A percentile compares a stretch with the other conserved stretches of the same genome.
phyloP scores from a whole-genome alignment of 805 yeast species.

The Spathaspora passalidarum region DNA sequence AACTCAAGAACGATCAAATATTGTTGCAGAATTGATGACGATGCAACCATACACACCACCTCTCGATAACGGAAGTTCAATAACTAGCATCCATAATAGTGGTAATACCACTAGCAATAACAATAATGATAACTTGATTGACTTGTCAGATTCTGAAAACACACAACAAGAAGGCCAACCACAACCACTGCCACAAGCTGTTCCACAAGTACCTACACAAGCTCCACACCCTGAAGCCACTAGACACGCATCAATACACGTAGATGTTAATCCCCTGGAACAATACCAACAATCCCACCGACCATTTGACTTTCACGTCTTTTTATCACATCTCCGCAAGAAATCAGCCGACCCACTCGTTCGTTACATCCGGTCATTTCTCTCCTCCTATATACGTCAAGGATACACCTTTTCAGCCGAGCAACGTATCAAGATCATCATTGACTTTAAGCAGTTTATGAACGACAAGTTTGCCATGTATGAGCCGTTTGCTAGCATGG shows the following conservation, averaged over 20 bases:
- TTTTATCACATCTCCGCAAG: slow-evolving; percentile 65
- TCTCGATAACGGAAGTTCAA: neutral
- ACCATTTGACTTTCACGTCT: slow-evolving; percentile 80
- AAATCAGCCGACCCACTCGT: slow-evolving; percentile 87
- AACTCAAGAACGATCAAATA: slow-evolving; percentile 1
- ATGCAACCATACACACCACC: slow-evolving; percentile 19
- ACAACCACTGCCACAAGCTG: neutral
- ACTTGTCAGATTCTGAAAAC: slow-evolving; percentile 4
- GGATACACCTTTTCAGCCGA: slow-evolving; percentile 58
- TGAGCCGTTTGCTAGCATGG: slow-evolving; percentile 73
- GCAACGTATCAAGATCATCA: slow-evolving; percentile 75
- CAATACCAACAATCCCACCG: slow-evolving; percentile 41
- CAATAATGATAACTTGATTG: slow-evolving; percentile 6
- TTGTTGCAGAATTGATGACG: slow-evolving; percentile 11
- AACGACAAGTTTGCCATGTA: slow-evolving; percentile 55
- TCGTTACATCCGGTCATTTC: slow-evolving; percentile 78
- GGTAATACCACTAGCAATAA: neutral
- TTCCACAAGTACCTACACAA: neutral
- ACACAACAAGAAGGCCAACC: neutral
- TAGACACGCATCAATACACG: neutral
- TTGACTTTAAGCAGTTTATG: slow-evolving; percentile 75
- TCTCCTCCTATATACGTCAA: slow-evolving; percentile 68
- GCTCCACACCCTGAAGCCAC: neutral
- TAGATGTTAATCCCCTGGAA: slow-evolving; percentile 25
- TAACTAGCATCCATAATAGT: neutral